Evolutionary conservation across 2,329 filamentous ascomycete species (phyloP).

Genomic region (Stemphylium vesicarium): DNA sequence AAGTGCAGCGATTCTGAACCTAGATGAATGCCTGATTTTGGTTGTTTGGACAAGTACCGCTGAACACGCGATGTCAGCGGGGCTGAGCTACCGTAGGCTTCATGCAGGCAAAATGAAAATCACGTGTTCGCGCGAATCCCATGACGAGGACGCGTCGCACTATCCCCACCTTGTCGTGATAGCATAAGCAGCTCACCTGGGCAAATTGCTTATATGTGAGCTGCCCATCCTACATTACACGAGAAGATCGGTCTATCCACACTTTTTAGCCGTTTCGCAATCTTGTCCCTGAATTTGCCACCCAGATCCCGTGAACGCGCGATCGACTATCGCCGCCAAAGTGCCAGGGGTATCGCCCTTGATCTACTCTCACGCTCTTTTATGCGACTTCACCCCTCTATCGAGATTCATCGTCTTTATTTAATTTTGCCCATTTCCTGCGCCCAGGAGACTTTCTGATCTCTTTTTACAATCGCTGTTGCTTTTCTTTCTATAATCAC

Average conservation of each 20-base stretch:
- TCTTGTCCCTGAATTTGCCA: constrained; percentile 30
- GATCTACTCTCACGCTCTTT: constrained; percentile 18
- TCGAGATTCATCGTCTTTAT: constrained; percentile 7
- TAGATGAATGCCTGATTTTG: too few relatives aligned
- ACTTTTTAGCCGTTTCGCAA: constrained; percentile 1
- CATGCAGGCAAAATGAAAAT: constrained; percentile 1
- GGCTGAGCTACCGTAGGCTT: constrained; percentile 2
- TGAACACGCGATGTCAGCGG: neutral
- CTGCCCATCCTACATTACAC: neutral
- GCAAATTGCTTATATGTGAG: neutral
- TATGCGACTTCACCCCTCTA: constrained; percentile 17
- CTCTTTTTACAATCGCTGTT: neutral
- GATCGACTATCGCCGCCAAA: constrained; percentile 30
- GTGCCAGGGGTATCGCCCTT: constrained; percentile 31
- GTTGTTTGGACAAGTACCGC: neutral
- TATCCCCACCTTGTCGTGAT: constrained; percentile 4
- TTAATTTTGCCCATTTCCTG: neutral
- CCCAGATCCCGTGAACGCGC: constrained; percentile 32
- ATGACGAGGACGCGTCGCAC: constrained; percentile 10
- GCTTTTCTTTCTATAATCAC: constrained; percentile 1
- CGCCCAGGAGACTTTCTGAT: neutral
- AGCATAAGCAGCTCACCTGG: neutral
- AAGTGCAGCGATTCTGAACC: too few relatives aligned
- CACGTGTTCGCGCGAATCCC: constrained; percentile 12
- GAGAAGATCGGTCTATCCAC: neutral